Percentiles rank a stretch among this genome's conserved stretches.
Conservation (phyloP, 2,329 filamentous ascomycete genomes). For the Phyllosticta ampelicida region DNA sequence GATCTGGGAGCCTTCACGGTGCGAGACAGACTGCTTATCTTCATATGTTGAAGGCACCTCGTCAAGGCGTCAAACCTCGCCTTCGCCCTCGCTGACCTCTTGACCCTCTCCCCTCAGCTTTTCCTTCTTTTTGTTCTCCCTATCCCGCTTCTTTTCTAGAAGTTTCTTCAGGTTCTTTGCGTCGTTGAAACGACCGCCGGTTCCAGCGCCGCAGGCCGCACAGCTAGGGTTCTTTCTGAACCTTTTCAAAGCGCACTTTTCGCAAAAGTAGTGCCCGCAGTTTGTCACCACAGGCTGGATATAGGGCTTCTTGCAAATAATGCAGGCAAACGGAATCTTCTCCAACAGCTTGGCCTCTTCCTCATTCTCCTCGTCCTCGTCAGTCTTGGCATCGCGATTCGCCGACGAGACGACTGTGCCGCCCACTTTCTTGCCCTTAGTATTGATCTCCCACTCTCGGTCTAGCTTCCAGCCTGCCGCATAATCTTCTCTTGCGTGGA, state of each 20-base stretch:
- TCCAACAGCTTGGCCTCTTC: slow-evolving; percentile 64
- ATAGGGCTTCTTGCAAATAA: slow-evolving; percentile 74
- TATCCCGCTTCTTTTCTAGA: slow-evolving; percentile 59
- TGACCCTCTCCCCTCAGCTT: slow-evolving; percentile 44
- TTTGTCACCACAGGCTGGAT: slow-evolving; percentile 73
- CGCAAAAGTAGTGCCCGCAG: slow-evolving; percentile 94
- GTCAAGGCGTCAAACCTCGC: slow-evolving; percentile 13
- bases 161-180: slow-evolving; percentile 75
- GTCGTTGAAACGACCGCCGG: slow-evolving; percentile 79
- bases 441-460: slow-evolving; percentile 80
- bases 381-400: slow-evolving; percentile 33
- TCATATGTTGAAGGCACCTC: neutral
- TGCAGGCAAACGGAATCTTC: slow-evolving; percentile 79
- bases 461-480: slow-evolving; percentile 95
- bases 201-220: slow-evolving; percentile 74
- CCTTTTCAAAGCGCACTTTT: slow-evolving; percentile 73
- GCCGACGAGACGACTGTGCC: slow-evolving; percentile 48
- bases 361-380: slow-evolving; percentile 42
- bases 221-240: slow-evolving; percentile 83
- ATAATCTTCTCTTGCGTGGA: slow-evolving; percentile 67
- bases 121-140: slow-evolving; percentile 47
- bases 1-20: neutral
- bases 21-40: neutral
- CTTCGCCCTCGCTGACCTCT: slow-evolving; percentile 38
- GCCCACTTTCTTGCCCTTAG: slow-evolving; percentile 47